Evolutionary conservation across 345 rosid species (phyloP), one percentile per base, ranked within the genome.

Genomic region (Syzygium grande): DNA sequence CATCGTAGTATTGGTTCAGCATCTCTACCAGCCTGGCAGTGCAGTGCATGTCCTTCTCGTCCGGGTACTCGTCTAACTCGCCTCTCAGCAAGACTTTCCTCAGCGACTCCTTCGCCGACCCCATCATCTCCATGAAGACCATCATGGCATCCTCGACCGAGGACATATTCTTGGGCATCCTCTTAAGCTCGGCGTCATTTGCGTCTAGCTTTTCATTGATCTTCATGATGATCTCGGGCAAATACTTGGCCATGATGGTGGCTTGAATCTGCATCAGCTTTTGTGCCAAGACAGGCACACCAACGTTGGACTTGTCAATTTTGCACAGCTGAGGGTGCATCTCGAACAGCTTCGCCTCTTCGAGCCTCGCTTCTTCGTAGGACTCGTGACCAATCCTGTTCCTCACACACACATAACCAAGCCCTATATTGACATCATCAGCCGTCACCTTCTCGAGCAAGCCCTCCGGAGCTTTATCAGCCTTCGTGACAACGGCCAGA

Each of bases 401-500:
- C 84, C 94, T 89, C 2, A 93, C 94, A 46, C 94, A 92, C 2
- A 92, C 92, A 51, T 93, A 92, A 22, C 96, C 94, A 0, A 94
- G 90, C 8, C 94, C 94, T 5, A 93, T 93, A 3, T 84, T 92
- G 34, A 93, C 94, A 87, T 94, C 95, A 53, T 94, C 93, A 1
- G 92, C 90, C 0, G 87, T 89, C 1, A 94, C 93, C 86, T 94
- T 93, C 91, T 93, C 91, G 21, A 87, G 87, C 27, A 92, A 85
- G 2, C 94, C 95, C 88, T 94, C 94, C 3, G 95, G 93, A 4
- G 93, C 90, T 88, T 84, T 93, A 12, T 94, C 96, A 0, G 91
- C 92, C 41, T 93, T 90, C 3, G 96, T 93, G 0, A 94, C 95
- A 3, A 92, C 95, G 2, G 95, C 96, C 0, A 94, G 92, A 52